Evolutionary conservation across 805 yeast genomes (phyloP).

Genomic region (Starmerella scarabaei): DNA sequence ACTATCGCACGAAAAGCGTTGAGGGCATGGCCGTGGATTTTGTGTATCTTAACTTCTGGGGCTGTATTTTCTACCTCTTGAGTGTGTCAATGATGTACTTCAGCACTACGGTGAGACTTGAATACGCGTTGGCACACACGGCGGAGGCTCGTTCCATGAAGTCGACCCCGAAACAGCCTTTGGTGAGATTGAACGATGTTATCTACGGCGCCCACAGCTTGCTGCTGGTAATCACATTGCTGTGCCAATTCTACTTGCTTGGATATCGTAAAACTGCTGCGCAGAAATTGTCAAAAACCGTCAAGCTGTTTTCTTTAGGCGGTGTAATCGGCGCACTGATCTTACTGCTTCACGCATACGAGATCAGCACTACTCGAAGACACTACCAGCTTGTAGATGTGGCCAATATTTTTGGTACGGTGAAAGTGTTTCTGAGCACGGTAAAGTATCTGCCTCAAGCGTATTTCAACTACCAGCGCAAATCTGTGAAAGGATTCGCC

Average conservation of each 20-base stretch:
- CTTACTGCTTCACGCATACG: slow-evolving; percentile 23
- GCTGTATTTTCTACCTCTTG: slow-evolving; percentile 27
- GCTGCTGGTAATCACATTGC: slow-evolving; percentile 26
- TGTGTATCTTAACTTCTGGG: slow-evolving; percentile 27
- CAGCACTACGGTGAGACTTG: slow-evolving; percentile 26
- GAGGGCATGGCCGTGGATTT: slow-evolving; percentile 31
- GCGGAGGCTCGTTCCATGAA: slow-evolving; percentile 9
- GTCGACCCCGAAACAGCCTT: slow-evolving; percentile 26
- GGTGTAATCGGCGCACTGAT: slow-evolving; percentile 17
- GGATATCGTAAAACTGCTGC: slow-evolving; percentile 27
- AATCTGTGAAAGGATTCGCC: slow-evolving; percentile 37
- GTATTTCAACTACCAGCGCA: slow-evolving; percentile 31
- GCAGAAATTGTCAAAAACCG: slow-evolving; percentile 24
- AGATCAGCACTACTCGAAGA: slow-evolving; percentile 19
- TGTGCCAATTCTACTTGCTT: slow-evolving; percentile 30
- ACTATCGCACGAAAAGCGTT: slow-evolving; percentile 24
- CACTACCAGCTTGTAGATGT: slow-evolving; percentile 28
- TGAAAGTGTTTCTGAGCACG: slow-evolving; percentile 34
- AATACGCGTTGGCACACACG: slow-evolving; percentile 27
- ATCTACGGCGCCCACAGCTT: slow-evolving; percentile 36
- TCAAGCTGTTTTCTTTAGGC: slow-evolving; percentile 15
- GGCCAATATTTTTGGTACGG: slow-evolving; percentile 33
- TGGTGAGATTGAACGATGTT: slow-evolving; percentile 34
- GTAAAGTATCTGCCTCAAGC: slow-evolving; percentile 41
- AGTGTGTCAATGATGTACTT: slow-evolving; percentile 26